These are phyloP conservation scores for Theileria equi DNA, from an alignment of 169 alveolate genomes.

Conservation along the genomic window DNA sequence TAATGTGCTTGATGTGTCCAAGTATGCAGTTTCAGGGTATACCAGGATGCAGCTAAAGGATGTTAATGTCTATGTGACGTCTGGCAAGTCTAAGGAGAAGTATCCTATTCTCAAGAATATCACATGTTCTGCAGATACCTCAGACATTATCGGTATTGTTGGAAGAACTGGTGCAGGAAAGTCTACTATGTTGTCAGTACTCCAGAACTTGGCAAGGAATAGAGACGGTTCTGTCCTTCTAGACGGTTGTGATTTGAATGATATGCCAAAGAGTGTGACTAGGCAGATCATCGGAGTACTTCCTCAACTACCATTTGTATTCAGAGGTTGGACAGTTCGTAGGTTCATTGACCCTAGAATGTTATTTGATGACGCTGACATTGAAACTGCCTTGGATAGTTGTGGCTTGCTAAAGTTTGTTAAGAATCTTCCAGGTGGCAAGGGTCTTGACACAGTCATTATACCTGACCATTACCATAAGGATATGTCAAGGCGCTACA, in stretches of 20 bases:
- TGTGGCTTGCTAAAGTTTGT: constrained; percentile 54
- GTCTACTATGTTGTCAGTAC: constrained; percentile 36
- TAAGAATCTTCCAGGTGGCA: constrained; percentile 16
- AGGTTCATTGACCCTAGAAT: constrained; percentile 63
- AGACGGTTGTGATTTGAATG: constrained; percentile 54
- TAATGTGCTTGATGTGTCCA: background rate
- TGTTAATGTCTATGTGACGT: background rate
- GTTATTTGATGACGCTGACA: constrained; percentile 49
- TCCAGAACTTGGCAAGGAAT: constrained; percentile 21
- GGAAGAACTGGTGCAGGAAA: constrained; percentile 67
- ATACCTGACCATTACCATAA: no score
- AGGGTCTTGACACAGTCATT: constrained; percentile 31
- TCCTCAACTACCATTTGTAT: constrained; percentile 57
- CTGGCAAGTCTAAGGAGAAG: background rate
- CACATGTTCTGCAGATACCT: constrained; percentile 19
- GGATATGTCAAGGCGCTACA: no score
- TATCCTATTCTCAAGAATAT: constrained; percentile 12
- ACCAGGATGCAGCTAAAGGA: constrained; percentile 4
- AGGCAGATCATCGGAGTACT: constrained; percentile 55
- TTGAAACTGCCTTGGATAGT: constrained; percentile 35
- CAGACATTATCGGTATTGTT: constrained; percentile 48
- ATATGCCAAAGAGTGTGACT: constrained; percentile 24
- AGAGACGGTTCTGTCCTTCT: constrained; percentile 48
- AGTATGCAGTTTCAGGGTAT: background rate
- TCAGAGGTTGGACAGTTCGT: constrained; percentile 65